These are phyloP conservation scores for Backusella circina DNA, from an alignment of 192 early-diverging fungal species.

Conservation along the genomic window DNA sequence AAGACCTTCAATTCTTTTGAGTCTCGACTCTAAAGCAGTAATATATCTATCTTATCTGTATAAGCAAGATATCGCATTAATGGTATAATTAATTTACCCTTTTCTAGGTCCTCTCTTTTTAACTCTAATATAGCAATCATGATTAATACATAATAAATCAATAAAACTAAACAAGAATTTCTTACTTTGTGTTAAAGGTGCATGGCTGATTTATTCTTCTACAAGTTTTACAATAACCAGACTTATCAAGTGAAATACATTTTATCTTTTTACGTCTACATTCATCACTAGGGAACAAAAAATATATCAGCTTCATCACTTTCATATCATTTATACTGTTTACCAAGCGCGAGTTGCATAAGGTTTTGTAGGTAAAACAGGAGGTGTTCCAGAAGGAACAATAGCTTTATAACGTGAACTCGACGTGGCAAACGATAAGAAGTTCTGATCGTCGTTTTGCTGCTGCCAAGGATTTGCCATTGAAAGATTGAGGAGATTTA, in stretches of 20 bases:
- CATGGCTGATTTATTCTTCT: conserved; percentile 15
- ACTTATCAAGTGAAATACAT: conserved; percentile 19
- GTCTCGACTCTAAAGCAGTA: neutral
- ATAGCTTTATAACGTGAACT: neutral
- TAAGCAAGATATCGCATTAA: neutral
- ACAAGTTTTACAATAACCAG: conserved; percentile 22
- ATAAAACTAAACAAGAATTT: neutral
- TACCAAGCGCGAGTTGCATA: neutral
- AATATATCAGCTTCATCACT: neutral
- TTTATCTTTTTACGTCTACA: conserved; percentile 35
- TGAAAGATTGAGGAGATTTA: neutral
- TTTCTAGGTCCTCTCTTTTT: conserved; percentile 15
- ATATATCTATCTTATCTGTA: neutral
- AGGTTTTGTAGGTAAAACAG: neutral
- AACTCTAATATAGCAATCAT: neutral
- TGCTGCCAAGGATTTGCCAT: neutral
- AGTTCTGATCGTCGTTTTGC: neutral
- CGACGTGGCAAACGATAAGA: neutral
- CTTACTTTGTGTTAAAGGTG: conserved; percentile 26
- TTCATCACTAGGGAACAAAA: conserved; percentile 21
- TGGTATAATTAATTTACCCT: conserved; percentile 2
- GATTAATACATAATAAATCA: neutral
- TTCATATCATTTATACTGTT: neutral
- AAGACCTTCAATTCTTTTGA: neutral
- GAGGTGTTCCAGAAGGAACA: neutral